Percentiles rank a stretch among this genome's conserved stretches.
Evolutionary conservation across 2,329 filamentous ascomycete genomes (phyloP).

Genomic region (Pseudopithomyces maydicus): DNA sequence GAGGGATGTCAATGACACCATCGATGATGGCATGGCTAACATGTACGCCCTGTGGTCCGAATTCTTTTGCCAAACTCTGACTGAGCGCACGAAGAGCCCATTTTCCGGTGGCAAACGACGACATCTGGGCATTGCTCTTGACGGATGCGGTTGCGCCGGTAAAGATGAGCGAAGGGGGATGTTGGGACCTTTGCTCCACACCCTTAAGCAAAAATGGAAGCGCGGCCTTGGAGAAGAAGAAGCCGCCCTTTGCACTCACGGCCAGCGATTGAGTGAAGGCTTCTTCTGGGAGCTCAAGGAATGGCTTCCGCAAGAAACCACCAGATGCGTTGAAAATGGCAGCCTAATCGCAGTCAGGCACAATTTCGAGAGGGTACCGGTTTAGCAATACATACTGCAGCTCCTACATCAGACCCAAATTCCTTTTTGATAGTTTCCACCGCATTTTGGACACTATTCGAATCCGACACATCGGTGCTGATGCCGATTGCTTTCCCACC

Average conservation of each 20-base stretch:
- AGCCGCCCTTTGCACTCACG: slow-evolving; percentile 64
- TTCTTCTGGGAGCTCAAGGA: slow-evolving; percentile 64
- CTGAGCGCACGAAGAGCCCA: slow-evolving; percentile 76
- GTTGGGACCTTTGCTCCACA: slow-evolving; percentile 53
- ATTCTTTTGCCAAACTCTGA: slow-evolving; percentile 80
- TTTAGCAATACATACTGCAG: slow-evolving; percentile 30
- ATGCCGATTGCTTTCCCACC: slow-evolving; percentile 76
- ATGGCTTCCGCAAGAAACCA: slow-evolving; percentile 62
- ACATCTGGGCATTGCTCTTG: slow-evolving; percentile 71
- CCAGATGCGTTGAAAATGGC: slow-evolving; percentile 74
- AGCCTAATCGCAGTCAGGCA: slow-evolving; percentile 44
- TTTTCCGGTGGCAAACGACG: slow-evolving; percentile 77
- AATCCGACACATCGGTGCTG: slow-evolving; percentile 66
- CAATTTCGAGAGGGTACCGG: background rate
- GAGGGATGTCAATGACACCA: slow-evolving; percentile 81
- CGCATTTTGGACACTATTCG: slow-evolving; percentile 61
- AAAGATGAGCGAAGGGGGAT: slow-evolving; percentile 81
- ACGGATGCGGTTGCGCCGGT: slow-evolving; percentile 85
- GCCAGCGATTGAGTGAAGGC: slow-evolving; percentile 60
- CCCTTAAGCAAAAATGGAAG: slow-evolving; percentile 73
- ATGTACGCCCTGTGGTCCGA: slow-evolving; percentile 82
- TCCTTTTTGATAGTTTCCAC: slow-evolving; percentile 67
- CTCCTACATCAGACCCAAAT: slow-evolving; percentile 55
- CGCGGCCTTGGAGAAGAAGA: slow-evolving; percentile 73
- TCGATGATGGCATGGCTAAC: slow-evolving; percentile 84